Evolutionary conservation across 1,139 yeast genomes (phyloP), one percentile per base, ranked within the genome.

Genomic region (Blastobotrys persicus): DNA sequence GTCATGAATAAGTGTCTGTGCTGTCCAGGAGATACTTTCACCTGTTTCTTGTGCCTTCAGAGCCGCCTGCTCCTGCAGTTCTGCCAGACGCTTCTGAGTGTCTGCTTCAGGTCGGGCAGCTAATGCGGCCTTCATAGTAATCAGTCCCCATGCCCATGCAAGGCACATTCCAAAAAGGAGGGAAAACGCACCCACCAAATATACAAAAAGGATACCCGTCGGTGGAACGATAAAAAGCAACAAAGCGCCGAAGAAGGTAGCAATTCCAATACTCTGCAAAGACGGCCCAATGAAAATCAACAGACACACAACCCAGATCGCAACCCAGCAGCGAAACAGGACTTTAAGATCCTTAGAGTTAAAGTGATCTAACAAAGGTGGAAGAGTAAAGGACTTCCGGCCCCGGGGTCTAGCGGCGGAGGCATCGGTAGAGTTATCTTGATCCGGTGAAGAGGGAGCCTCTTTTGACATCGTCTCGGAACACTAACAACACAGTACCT

Each of bases 61-160:
- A 3, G 28, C 23, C 9, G 41, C 41, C 28, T 37, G 14, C n/a
- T 18, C n/a, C 41, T 37, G 41, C n/a, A 37, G 41, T 14, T 19
- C 11, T 28, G 4, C 26, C 12, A 37, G 12, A 5, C 12, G 5
- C 11, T 3, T n/a, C 17, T 37, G 28, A 7, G 41, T 37, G 3
- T 37, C 28, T 18, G 41, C 17, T 17, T 9, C 28, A n/a, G 41
- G 41, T 3, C 41, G 41, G 12, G 41, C 41, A 4, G 41, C 41
- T 12, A 37, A 28, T 17, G 28, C 41, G 4, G 41, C 41, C 17
- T 37, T 37, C 41, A 37, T 37, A 4, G 41, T 18, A 4, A 37
- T 11, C 14, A 37, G 14, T 13, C 41, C 41, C 41, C 41, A 37
- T 7, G 41, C 41, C 41, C 41, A 37, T 37, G 19, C 41, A 9